Base-by-base conservation (phyloP, 345 rosid species). In the Murraya koenigii region DNA sequence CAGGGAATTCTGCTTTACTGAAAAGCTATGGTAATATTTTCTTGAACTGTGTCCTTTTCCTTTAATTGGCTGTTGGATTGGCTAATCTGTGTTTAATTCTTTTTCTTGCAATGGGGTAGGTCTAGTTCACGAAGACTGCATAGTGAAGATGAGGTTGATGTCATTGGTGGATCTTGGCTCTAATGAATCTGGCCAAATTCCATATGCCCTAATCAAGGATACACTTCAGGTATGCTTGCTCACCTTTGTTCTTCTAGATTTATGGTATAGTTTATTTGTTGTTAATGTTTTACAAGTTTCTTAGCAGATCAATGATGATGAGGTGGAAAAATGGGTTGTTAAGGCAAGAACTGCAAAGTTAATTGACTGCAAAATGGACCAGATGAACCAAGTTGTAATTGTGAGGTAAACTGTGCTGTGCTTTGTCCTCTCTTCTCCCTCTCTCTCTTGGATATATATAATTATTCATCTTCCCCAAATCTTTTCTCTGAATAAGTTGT, bases 311-410 rank as follows among this genome's bases (percentile, higher is more conserved):
- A 82, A 81, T 52, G 94, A 92, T n/a, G 90, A 90, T 80, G 98
- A 92, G 80, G 92, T 93, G 63, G 98, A 95, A 80, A 33, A 80
- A 47, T 93, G 99, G 98, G 88, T 95, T 68, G 97, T 93, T 7
- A 95, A 87, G 88, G 97, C 99, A 60, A 89, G 88, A 82, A 89
- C 93, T 36, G 90, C 95, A 0, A 91, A 95, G 84, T 81, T 95
- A 82, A 75, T 92, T 58, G 93, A 87, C 59, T 91, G 97, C 81
- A 93, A 90, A 84, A 93, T 95, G 89, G 96, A 95, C 82, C 98
- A 95, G 86, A 87, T 93, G 98, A 95, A 93, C 85, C 86, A 90
- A 86, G 89, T 84, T 79, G 86, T 92, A 66, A 75, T 90, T 71
- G 96, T 93, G 83, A 93, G 97, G 99, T 86, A 90, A 39, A 77